Percentiles rank a stretch among this genome's conserved stretches.
Conservation (phyloP, 345 rosid genomes). For the Isatis tinctoria region DNA sequence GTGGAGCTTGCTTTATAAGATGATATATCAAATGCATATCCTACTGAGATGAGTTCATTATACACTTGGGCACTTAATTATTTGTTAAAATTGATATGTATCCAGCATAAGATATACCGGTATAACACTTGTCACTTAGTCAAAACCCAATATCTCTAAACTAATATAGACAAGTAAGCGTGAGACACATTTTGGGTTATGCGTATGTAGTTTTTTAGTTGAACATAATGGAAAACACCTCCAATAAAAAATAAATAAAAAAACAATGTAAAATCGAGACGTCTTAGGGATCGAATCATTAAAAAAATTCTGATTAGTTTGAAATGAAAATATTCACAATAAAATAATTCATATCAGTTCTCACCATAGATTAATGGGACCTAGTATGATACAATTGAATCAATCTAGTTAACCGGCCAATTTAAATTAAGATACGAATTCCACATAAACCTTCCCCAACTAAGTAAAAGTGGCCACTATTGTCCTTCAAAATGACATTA, state of each 20-base stretch:
- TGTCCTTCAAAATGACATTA: constrained; percentile 21
- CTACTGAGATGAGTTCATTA: background rate
- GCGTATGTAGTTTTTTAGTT: background rate
- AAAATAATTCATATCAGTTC: background rate
- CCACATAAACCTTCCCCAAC: constrained; percentile 30
- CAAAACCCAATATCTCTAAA: background rate
- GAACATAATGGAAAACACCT: background rate
- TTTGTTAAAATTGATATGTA: background rate
- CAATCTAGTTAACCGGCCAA: background rate
- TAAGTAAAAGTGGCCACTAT: constrained; percentile 34
- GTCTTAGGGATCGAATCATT: constrained; percentile 19
- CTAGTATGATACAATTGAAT: constrained; percentile 8
- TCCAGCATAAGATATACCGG: background rate
- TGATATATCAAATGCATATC: background rate
- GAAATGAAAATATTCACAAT: background rate
- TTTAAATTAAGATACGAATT: constrained; percentile 16
- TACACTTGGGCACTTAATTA: background rate
- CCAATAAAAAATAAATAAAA: no score
- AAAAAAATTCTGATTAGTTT: constrained; percentile 6
- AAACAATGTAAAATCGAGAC: background rate
- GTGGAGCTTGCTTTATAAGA: background rate
- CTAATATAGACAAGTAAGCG: background rate
- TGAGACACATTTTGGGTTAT: background rate
- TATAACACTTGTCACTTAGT: background rate
- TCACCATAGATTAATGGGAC: background rate